Base-by-base conservation (phyloP, 306 rosid genomes). In the Lathyrus tuberosus region DNA sequence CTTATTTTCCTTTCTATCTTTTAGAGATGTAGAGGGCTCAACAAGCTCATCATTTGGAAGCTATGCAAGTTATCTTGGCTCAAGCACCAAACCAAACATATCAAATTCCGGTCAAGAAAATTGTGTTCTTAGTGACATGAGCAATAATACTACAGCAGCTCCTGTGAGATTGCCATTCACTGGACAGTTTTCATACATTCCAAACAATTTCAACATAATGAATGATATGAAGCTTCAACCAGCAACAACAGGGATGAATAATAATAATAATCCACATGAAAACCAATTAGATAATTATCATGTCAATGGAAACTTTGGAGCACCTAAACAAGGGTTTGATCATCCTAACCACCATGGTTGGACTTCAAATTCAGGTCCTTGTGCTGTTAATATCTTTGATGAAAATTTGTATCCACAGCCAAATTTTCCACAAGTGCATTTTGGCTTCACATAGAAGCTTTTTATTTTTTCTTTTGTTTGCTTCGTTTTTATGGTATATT, bases 1-100 rank as follows among this genome's bases (percentile, higher is more conserved):
- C 26, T 44, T 28, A 37, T 38, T 10, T 4, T 31, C 1, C 2
- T 3, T 5, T 47, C 10, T 37, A 58, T 66, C 1, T 8, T 47
- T 6, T 73, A 94, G 99, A 82, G 99, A 90, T 61, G 78, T 83
- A 82, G 91, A 91, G 64, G 86, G 95, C 76, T 83, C 96, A 41
- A 49, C 81, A 57, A 79, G 79, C 40, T 79, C 84, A 61, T 57
- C 79, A 13, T 75, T 75, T 57, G 79, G 73, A 26, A 75, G 68
- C 12, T 67, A 65, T 54, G 78, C 72, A 0, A 74, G 72, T 43
- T 75, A 75, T 58, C 79, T 75, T 44, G 79, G 68, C 8, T 66
- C 79, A 66, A 67, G 61, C 52, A 44, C n/a, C 17, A 75, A 75
- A 44, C 7, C 17, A 9, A 70, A 75, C 24, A 66, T 75, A 17